Conservation (phyloP, 306 rosid genomes). For the Dalbergia cochinchinensis region DNA sequence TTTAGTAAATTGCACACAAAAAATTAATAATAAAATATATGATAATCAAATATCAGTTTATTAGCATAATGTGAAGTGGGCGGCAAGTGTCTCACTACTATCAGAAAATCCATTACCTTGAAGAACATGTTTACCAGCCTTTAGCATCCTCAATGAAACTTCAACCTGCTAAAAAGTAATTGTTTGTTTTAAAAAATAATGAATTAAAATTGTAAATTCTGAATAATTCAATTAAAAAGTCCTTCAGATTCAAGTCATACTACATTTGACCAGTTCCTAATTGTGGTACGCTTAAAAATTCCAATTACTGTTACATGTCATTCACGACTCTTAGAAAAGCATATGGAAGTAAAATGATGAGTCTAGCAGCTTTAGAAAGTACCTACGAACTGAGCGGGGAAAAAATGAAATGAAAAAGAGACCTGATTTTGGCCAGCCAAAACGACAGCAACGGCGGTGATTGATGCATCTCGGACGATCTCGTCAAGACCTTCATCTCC, state of each 20-base stretch:
- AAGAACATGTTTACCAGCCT: slow-evolving; percentile 93
- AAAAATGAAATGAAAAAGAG: background rate
- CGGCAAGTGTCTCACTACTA: background rate
- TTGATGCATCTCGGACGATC: slow-evolving; percentile 67
- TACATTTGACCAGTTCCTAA: slow-evolving; percentile 9
- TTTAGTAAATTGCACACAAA: slow-evolving; percentile 47
- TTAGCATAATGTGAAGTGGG: slow-evolving; percentile 4
- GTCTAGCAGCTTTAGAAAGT: too few species aligned
- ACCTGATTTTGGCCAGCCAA: slow-evolving; percentile 97
- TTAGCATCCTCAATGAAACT: slow-evolving; percentile 73
- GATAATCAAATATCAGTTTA: slow-evolving; percentile 11
- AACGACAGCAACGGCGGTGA: slow-evolving; percentile 85
- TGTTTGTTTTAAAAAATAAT: background rate
- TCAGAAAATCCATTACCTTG: slow-evolving; percentile 63
- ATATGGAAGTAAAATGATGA: background rate
- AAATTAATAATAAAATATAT: background rate
- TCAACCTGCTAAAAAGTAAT: slow-evolving; percentile 68
- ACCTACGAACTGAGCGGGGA: background rate
- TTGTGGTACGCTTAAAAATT: background rate
- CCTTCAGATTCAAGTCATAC: background rate
- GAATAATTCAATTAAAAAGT: slow-evolving; percentile 1
- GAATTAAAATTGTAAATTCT: slow-evolving; percentile 14
- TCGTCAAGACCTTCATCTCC: slow-evolving; percentile 81
- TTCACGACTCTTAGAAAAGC: background rate
- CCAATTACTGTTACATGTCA: background rate